These are phyloP conservation scores for Trichoderma gracile DNA, from an alignment of 2,329 filamentous ascomycete genomes.

Conservation along the genomic window DNA sequence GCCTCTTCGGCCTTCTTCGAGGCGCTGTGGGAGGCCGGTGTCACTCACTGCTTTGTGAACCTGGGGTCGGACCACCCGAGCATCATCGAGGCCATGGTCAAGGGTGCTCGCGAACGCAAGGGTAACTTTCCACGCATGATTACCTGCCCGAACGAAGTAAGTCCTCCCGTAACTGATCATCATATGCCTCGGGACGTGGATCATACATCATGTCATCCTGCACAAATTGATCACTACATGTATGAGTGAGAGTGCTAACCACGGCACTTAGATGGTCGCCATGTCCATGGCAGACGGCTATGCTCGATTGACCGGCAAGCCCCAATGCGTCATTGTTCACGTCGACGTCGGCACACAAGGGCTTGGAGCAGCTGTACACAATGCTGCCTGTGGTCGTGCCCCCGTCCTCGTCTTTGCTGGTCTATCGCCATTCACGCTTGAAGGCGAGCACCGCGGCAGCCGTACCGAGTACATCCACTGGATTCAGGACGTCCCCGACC, in stretches of 20 bases:
- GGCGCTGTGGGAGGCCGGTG: constrained; percentile 70
- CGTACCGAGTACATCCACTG: constrained; percentile 84
- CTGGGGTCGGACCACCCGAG: constrained; percentile 72
- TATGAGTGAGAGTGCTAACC: not conserved
- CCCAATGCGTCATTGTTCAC: constrained; percentile 77
- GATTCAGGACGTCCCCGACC: constrained; percentile 82
- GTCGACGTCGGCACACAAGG: constrained; percentile 82
- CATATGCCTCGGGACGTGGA: no score
- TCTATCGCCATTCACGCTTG: constrained; percentile 72
- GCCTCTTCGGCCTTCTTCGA: constrained; percentile 82
- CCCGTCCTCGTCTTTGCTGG: constrained; percentile 79
- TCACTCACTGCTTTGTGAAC: constrained; percentile 63
- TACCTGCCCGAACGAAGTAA: constrained; percentile 77
- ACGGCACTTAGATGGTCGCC: constrained; percentile 67
- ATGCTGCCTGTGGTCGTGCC: constrained; percentile 71
- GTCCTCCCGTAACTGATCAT: not conserved
- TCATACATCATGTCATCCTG: not conserved
- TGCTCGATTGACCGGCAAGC: constrained; percentile 68
- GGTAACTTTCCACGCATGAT: constrained; percentile 70
- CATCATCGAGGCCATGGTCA: constrained; percentile 79
- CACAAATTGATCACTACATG: not conserved
- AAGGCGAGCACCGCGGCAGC: constrained; percentile 75
- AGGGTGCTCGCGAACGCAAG: constrained; percentile 67
- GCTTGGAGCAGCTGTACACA: constrained; percentile 75
- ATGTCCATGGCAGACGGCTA: constrained; percentile 84